Evolutionary conservation across 768 basidiomycete species (phyloP), one percentile per base, ranked within the genome.

Genomic region (Paxillus ammoniavirescens): DNA sequence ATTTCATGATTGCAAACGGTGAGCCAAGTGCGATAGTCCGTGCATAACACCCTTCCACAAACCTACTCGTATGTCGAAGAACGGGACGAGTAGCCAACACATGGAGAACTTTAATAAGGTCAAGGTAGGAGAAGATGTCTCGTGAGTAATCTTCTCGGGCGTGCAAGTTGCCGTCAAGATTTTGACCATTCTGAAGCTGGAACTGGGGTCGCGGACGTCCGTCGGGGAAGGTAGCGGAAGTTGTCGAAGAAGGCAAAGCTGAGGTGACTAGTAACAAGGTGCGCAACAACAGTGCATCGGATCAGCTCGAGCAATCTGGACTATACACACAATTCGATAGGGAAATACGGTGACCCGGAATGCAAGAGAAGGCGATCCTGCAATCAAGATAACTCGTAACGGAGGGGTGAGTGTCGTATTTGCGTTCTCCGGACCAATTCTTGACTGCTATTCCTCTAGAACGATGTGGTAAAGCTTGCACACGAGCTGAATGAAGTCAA

Each of bases 401-500:
- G 1, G 31, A 9, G 77, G 78, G 18, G 79, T 78, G 57, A 59
- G 76, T 74, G 3, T 31, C 5, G 4, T 38, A 17, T 44, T 13
- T 21, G 30, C 17, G 35, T 18, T 53, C 7, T 37, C 12, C n/a
- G 13, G 8, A 5, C 4, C 4, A 4, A n/a, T 30, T 44, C 26
- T 44, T 43, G 17, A 42, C 8, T 13, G 31, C 21, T 40, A 8
- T 18, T 18, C 21, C 17, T 14, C 18, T 30, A 81, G 77, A 81
- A 79, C 52, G 72, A 80, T 55, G 77, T 78, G 2, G 78, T 80
- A 44, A 81, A 81, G 72, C 66, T 77, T 8, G 77, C 77, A 0
- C 77, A 79, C 52, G 78, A 81, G 64, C 55, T 82, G 56, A 75
- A 77, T 38, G 71, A 75, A 54, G 73, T 74, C 12, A 72, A 73